Evolutionary conservation across 2,329 filamentous ascomycete species (phyloP), one percentile per base, ranked within the genome.

Genomic region (Fusarium sp.): DNA sequence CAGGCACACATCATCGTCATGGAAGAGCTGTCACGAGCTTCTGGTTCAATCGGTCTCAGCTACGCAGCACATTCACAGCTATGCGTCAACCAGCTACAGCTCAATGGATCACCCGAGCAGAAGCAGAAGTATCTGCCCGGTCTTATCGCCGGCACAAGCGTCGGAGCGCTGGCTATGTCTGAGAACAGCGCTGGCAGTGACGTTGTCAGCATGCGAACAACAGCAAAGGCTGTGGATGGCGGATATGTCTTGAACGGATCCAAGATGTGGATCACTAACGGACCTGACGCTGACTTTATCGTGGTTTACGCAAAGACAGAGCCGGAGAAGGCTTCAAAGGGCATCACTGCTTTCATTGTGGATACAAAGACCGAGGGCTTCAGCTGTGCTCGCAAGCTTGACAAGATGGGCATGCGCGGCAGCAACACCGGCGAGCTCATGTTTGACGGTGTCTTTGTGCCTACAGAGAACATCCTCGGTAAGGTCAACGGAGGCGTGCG

Each of bases 201-300:
- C 81, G 95, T 99, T 6, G 95, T 99, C 29, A 93, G 92, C 81
- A 98, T 98, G 95, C 93, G 95, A 79, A 97, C 91, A 46, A 91
- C 89, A 5, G 95, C 95, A 0, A 92, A 89, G 78, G 86, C 88
- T 70, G 92, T 93, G 14, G 92, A 96, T 75, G 95, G 94, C 38
- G 95, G 95, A 29, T 98, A 92, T 80, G 68, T 95, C 22, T 84
- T 99, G 59, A 94, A 95, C 77, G 95, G 95, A 32, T 93, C 91
- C 66, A 98, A 99, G 86, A 98, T 98, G 95, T 99, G 95, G 95
- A 99, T 99, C 79, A 99, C 95, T 68, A 99, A 99, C 81, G 93
- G 95, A 7, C 95, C 95, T 1, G 95, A 98, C 78, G 96, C 96
- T n/a, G 89, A 97, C 80, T 86, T 92, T 44, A 90, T 98, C 59